These are phyloP conservation scores for Xylaria sp. DNA, from an alignment of 2,329 filamentous ascomycete species.

Conservation along the genomic window DNA sequence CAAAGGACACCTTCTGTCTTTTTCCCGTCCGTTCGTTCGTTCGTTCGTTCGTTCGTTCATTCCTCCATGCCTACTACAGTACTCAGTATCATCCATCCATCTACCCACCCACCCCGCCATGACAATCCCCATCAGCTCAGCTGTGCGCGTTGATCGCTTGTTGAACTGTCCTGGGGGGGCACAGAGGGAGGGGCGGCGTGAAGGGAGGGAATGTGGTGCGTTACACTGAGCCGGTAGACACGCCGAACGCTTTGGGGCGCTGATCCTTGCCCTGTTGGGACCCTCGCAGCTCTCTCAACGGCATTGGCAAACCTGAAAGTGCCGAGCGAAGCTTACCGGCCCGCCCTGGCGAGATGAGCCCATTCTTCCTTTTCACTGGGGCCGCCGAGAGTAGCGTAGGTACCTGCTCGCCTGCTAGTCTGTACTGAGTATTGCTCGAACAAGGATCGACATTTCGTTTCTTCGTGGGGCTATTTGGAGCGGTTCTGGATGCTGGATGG, in stretches of 20 bases:
- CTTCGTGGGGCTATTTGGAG: conserved; percentile 23
- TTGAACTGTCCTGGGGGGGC: conserved; percentile 20
- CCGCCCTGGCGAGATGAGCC: conserved; percentile 41
- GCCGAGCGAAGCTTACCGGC: conserved; percentile 39
- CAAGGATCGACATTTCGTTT: conserved; percentile 28
- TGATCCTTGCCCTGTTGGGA: conserved; percentile 33
- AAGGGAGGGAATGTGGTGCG: conserved; percentile 26
- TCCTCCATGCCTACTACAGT: neutral
- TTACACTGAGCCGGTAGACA: conserved; percentile 40
- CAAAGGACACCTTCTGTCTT: conserved; percentile 29
- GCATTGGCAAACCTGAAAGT: conserved; percentile 41
- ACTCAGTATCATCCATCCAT: neutral
- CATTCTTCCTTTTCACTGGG: conserved; percentile 32
- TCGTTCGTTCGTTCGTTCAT: no score
- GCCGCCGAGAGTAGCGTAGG: conserved; percentile 19
- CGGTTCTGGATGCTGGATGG: neutral
- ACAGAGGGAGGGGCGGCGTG: neutral
- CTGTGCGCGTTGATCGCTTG: conserved; percentile 36
- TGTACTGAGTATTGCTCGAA: no score
- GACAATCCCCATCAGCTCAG: conserved; percentile 32
- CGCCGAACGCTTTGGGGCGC: conserved; percentile 34
- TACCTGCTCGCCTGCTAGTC: no score
- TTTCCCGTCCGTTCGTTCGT: conserved; percentile 16
- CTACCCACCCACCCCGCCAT: conserved; percentile 1
- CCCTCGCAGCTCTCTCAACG: conserved; percentile 38